These are phyloP conservation scores for Lenwebbia sp. DNA, from an alignment of 345 rosid genomes.

Conservation along the genomic window DNA sequence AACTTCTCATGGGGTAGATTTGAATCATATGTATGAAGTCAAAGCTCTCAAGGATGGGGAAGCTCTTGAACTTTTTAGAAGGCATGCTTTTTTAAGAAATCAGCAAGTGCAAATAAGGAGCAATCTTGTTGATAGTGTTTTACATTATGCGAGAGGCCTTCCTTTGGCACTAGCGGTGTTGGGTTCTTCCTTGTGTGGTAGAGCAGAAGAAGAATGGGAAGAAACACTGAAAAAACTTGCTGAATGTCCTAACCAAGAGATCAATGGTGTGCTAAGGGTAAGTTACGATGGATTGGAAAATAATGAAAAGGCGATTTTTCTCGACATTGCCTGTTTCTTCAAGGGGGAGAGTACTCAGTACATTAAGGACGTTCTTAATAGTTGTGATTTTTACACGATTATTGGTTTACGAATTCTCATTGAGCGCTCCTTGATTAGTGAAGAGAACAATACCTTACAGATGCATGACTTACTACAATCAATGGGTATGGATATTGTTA, in stretches of 20 bases:
- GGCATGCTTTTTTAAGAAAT: too few relatives aligned
- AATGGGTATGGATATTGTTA: not conserved
- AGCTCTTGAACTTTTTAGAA: too few relatives aligned
- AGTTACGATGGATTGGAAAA: not conserved
- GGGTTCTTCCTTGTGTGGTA: not conserved
- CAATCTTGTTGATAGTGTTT: not conserved
- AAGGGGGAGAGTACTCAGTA: fast-evolving
- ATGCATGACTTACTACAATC: not conserved
- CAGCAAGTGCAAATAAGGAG: too few relatives aligned
- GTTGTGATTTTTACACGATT: not conserved
- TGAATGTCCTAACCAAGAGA: not conserved
- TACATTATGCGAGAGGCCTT: not conserved
- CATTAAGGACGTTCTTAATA: not conserved
- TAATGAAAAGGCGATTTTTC: not conserved
- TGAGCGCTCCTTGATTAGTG: not conserved
- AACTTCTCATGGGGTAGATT: too few relatives aligned
- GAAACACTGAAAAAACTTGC: not conserved
- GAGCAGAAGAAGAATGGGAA: not conserved
- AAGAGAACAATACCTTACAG: fast-evolving
- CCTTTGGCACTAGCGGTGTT: not conserved
- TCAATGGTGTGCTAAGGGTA: not conserved
- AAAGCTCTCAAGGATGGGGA: too few relatives aligned
- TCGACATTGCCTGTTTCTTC: not conserved
- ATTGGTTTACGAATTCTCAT: not conserved
- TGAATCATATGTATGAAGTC: too few relatives aligned